Evolutionary conservation across 2,329 filamentous ascomycete species (phyloP), one percentile per base, ranked within the genome.

Genomic region (Graphilbum ipis-grandicollis): DNA sequence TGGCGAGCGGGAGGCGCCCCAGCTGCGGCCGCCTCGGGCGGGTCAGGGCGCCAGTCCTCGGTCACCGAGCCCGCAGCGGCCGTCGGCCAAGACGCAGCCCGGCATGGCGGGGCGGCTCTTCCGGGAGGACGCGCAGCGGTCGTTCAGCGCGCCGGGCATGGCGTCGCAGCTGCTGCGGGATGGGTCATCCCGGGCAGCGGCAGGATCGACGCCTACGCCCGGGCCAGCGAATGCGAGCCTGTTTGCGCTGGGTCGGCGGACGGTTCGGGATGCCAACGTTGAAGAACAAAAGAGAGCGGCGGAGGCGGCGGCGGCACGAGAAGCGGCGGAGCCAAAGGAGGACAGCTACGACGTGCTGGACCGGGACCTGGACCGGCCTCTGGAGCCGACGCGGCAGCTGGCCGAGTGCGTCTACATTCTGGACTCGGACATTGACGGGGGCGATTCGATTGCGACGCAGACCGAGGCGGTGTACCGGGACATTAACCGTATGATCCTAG

Each of bases 401-500:
- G 70, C 79, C 40, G 69, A 76, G 35, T 85, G 85, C 47, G 66
- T 82, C 36, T 46, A 47, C 33, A 43, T 45, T 9, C 37, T 45
- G 17, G 67, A 72, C 41, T 62, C 67, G 30, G 60, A 60, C 6
- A 58, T 65, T 4, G 60, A 64, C 13, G 65, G 65, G 13, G 60
- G 63, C 36, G 67, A 75, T 38, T 73, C 64, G 33, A 62, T 78
- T 23, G 67, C 72, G 4, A 63, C 67, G 9, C 73, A 77, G 45
- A 71, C 75, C 18, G 74, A 79, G 48, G 67, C 71, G 15, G 62
- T 79, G 1, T 90, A 82, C 52, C 70, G 79, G 32, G 82, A 88
- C 48, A 81, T 88, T 52, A 88, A 90, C 54, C 81, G 81, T 12
- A 98, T 96, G 90, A 76, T 98, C 31, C 84, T 94, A 48, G 88